Evolutionary conservation across 2,329 filamentous ascomycete species (phyloP).

Genomic region (Colletotrichum aenigma): DNA sequence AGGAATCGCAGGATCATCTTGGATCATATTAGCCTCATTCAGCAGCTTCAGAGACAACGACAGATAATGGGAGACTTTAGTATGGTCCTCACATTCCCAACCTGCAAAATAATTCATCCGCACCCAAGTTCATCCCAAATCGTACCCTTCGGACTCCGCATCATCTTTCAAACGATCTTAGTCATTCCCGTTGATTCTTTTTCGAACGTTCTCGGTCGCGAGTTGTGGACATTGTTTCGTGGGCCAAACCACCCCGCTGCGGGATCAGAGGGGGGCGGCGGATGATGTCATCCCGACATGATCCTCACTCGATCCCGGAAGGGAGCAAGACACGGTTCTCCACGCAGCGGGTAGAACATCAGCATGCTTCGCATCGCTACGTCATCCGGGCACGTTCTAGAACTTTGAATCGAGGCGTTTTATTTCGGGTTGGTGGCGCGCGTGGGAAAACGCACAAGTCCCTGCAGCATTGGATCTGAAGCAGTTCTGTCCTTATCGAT

Average conservation of each 20-base stretch:
- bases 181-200: background rate
- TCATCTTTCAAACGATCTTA: background rate
- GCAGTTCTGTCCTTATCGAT: background rate
- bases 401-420: background rate
- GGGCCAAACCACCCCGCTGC: background rate
- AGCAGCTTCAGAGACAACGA: background rate
- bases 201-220: background rate
- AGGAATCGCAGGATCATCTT: accelerated
- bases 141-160: background rate
- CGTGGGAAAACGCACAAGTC: background rate
- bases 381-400: background rate
- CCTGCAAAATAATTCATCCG: background rate
- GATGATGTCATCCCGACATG: slow-evolving; percentile 15
- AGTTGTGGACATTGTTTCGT: background rate
- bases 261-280: background rate
- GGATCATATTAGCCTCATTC: background rate
- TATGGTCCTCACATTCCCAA: too few species aligned
- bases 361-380: background rate
- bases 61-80: too few species aligned
- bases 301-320: background rate
- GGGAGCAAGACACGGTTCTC: background rate
- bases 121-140: background rate
- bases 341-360: background rate
- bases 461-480: background rate
- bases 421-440: background rate